Base-by-base conservation (phyloP, 2,329 filamentous ascomycete species). In the Botrytis deweyae region DNA sequence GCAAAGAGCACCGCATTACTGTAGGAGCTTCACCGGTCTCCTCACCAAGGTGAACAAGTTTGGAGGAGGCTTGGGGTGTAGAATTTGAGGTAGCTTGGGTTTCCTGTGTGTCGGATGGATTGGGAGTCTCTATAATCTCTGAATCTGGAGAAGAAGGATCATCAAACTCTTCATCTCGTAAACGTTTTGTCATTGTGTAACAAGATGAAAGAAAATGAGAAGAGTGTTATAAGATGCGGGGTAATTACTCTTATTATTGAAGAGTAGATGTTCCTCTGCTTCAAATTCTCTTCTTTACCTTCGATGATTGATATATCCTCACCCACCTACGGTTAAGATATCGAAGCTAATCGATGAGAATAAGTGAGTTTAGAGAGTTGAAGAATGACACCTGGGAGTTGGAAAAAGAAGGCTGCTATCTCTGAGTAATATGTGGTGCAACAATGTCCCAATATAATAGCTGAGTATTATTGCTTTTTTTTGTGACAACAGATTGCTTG, bases 1-100 rank as follows among this genome's bases (percentile, higher is more conserved):
- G 93, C 36, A 98, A 86, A 33, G 88, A 89, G 84, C 95, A 98
- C 83, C 86, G 89, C 89, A 98, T 97, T 63, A 83, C 79, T 75
- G 79, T 80, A 38, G 81, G n/a, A 55, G 71, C 73, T 73, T 80
- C 79, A 77, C 78, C 76, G 76, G 74, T 78, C 49, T 92, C 90
- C 73, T 92, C 83, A 76, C 92, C 90, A 75, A 93, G 83, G 77
- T 90, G 88, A 75, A 85, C 81, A 76, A 91, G 85, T 81, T 93
- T 93, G 73, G 86, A 80, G 69, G 80, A 81, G 64, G 81, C 81
- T 46, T 74, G 70, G 22, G 74, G 67, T 10, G 66, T 66, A 29
- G 76, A 74, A 69, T 74, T 81, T 80, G 74, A 81, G 64, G 76
- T 61, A 55, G 77, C 70, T 64, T 75, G 38, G 58, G 68, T 55